Evolutionary conservation across 2,329 filamentous ascomycete genomes (phyloP).

Genomic region (Cercospora sesami): DNA sequence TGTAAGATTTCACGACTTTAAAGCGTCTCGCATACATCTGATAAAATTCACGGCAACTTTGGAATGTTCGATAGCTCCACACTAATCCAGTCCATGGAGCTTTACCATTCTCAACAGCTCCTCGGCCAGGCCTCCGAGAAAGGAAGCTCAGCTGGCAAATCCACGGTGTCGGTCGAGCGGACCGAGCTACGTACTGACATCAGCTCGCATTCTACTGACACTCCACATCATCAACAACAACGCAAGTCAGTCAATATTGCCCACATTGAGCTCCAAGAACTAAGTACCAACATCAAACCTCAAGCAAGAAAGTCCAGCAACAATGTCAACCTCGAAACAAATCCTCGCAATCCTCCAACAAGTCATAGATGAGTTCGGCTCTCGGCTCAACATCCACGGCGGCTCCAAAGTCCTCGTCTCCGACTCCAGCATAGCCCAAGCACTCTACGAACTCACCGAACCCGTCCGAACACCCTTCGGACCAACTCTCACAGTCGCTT

Average conservation of each 20-base stretch:
- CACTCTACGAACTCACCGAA: slow-evolving; percentile 25
- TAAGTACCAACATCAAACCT: neutral
- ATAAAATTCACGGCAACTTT: neutral
- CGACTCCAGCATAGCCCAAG: slow-evolving; percentile 26
- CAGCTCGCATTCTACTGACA: slow-evolving; percentile 1
- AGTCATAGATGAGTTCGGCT: slow-evolving; percentile 26
- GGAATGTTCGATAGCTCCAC: neutral
- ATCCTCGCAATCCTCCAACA: slow-evolving; percentile 23
- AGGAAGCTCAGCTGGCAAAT: slow-evolving; percentile 7
- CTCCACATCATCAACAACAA: neutral
- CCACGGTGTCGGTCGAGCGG: slow-evolving; percentile 13
- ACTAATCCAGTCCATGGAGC: neutral
- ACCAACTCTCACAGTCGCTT: slow-evolving; percentile 30
- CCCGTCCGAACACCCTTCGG: slow-evolving; percentile 31
- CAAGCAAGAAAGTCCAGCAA: neutral
- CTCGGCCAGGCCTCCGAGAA: neutral
- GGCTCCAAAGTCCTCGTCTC: slow-evolving; percentile 29
- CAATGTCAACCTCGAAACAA: slow-evolving; percentile 11
- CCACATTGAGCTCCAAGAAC: neutral
- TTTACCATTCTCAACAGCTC: neutral
- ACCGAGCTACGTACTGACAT: slow-evolving; percentile 8
- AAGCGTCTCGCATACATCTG: too few relatives aligned
- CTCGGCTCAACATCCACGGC: slow-evolving; percentile 27
- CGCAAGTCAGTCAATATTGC: neutral
- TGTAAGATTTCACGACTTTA: too few relatives aligned